phyloP scores from a whole-genome alignment of 192 early-diverging fungal species.

The Entophlyctis luteolus region DNA sequence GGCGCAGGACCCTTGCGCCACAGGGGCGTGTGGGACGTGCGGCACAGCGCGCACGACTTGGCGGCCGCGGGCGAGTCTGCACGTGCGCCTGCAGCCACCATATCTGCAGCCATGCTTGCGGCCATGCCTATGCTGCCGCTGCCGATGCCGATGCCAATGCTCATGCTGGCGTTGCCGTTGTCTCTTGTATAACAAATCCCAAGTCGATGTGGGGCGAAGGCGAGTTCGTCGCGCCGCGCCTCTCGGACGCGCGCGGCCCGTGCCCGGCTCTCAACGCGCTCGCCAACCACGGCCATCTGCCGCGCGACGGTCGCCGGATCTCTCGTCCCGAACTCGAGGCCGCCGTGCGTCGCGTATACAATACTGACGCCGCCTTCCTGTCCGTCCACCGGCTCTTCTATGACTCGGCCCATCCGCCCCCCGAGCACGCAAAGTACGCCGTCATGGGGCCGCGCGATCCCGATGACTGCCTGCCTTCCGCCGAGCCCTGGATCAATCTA shows the following conservation, averaged over 20 bases:
- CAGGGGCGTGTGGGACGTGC: not conserved
- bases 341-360: slow-evolving; percentile 1
- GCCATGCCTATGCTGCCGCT: no score
- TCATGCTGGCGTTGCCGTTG: no score
- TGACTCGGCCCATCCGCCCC: no score
- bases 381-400: not conserved
- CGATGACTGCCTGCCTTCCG: no score
- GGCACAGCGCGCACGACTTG: not conserved
- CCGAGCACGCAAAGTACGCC: no score
- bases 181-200: no score
- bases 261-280: slow-evolving; percentile 20
- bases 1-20: not conserved
- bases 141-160: no score
- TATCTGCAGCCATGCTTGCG: no score
- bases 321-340: slow-evolving; percentile 2
- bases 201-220: no score
- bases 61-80: no score
- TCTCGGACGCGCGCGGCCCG: not conserved
- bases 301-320: slow-evolving; percentile 25
- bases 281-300: slow-evolving; percentile 39
- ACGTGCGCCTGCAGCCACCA: no score
- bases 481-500: not conserved
- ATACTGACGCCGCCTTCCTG: slow-evolving; percentile 3
- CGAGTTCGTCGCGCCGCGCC: not conserved
- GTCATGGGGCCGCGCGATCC: no score